Evolutionary conservation across 768 basidiomycete genomes (phyloP).

Genomic region (Russula ochroleuca): DNA sequence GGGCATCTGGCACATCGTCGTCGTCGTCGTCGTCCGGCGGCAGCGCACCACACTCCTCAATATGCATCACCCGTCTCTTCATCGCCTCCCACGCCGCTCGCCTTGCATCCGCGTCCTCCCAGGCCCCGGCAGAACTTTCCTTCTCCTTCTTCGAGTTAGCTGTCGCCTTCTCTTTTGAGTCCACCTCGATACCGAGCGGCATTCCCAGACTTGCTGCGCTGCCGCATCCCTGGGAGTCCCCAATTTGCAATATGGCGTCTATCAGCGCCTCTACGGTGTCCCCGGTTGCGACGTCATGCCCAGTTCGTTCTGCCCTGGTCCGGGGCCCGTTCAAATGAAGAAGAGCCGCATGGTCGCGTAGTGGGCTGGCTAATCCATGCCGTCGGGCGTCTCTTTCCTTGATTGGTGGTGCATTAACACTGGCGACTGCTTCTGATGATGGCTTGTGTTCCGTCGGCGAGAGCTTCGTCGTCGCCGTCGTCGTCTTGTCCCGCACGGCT

Average conservation of each 20-base stretch:
- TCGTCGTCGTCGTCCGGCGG: neutral
- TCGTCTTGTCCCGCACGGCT: neutral
- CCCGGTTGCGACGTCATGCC: neutral
- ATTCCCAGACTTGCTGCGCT: neutral
- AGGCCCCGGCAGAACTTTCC: neutral
- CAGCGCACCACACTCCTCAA: conserved; percentile 22
- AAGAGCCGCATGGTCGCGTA: neutral
- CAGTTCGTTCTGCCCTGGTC: neutral
- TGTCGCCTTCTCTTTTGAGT: neutral
- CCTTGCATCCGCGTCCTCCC: neutral
- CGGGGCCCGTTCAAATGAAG: neutral
- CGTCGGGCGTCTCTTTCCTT: neutral
- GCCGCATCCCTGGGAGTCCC: neutral
- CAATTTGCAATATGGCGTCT: neutral
- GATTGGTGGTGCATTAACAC: neutral
- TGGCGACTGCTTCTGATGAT: neutral
- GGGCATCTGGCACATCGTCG: too few relatives aligned
- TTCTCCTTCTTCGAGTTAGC: neutral
- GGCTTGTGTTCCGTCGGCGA: neutral
- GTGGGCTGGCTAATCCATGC: neutral
- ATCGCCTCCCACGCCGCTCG: conserved; percentile 15
- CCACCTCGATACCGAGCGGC: neutral
- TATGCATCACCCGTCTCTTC: conserved; percentile 14
- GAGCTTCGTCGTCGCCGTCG: neutral
- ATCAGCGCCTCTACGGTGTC: neutral